Conservation (phyloP, 1,139 yeast genomes). For the Hyphopichia buzzinii region DNA sequence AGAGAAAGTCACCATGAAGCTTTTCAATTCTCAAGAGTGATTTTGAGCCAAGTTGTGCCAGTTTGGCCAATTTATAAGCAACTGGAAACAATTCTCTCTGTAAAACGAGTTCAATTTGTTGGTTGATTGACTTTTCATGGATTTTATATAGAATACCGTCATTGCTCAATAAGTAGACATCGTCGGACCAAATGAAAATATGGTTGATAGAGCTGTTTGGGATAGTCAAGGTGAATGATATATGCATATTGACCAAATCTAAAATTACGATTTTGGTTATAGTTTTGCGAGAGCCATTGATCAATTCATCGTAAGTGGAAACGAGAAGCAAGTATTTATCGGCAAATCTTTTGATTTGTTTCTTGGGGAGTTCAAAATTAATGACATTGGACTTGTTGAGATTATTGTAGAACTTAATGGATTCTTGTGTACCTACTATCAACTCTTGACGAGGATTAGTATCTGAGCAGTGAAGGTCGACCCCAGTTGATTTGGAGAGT, state of each 20-base stretch:
- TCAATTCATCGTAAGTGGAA: slow-evolving; percentile 40
- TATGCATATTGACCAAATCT: slow-evolving; percentile 66
- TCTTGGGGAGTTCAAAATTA: slow-evolving; percentile 59
- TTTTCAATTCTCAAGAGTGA: slow-evolving; percentile 55
- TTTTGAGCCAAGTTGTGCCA: slow-evolving; percentile 34
- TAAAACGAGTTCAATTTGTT: slow-evolving; percentile 68
- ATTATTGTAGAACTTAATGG: slow-evolving; percentile 53
- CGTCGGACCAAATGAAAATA: slow-evolving; percentile 54
- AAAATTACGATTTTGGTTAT: slow-evolving; percentile 58
- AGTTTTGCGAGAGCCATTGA: slow-evolving; percentile 15
- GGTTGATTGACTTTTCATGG: slow-evolving; percentile 62
- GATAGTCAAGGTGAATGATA: slow-evolving; percentile 68
- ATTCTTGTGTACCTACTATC: slow-evolving; percentile 54
- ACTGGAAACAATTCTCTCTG: slow-evolving; percentile 70
- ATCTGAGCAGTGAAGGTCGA: slow-evolving; percentile 66
- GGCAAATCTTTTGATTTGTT: slow-evolving; percentile 42
- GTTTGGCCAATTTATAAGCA: slow-evolving; percentile 70
- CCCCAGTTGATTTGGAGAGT: slow-evolving; percentile 64
- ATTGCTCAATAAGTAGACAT: slow-evolving; percentile 59
- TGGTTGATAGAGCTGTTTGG: slow-evolving; percentile 58
- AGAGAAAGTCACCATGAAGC: slow-evolving; percentile 70
- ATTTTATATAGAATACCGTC: slow-evolving; percentile 76
- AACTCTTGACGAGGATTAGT: slow-evolving; percentile 39
- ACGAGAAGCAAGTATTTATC: slow-evolving; percentile 56
- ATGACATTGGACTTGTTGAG: slow-evolving; percentile 57